These are phyloP conservation scores for Moricandia arvensis DNA, from an alignment of 345 rosid species.

Conservation along the genomic window DNA sequence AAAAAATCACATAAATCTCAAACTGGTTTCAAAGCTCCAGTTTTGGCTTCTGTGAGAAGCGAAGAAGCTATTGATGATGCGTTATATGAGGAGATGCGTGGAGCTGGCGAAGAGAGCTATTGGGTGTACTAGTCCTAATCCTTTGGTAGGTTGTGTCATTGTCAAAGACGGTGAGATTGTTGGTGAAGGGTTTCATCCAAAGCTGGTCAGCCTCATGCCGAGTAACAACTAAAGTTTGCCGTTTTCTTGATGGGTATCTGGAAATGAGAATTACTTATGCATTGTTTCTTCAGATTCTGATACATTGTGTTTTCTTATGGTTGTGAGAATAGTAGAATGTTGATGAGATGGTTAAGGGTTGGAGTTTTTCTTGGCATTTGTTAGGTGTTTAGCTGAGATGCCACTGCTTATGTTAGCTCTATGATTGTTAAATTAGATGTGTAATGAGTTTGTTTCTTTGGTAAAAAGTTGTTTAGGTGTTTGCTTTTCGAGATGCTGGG, in stretches of 20 bases:
- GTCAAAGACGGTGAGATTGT: conserved; percentile 82
- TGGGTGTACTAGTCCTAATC: conserved; percentile 91
- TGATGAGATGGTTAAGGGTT: conserved; percentile 2
- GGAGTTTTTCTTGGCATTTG: not conserved
- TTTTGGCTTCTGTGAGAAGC: conserved; percentile 30
- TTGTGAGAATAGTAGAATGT: not conserved
- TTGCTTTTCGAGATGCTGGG: not conserved
- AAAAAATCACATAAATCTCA: conserved; percentile 29
- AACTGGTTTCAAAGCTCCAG: conserved; percentile 12
- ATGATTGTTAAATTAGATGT: conserved; percentile 63
- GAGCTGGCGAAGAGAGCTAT: conserved; percentile 74
- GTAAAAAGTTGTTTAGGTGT: not conserved
- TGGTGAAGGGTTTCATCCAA: conserved; percentile 93
- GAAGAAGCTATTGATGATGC: conserved; percentile 38
- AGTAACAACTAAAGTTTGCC: conserved; percentile 41
- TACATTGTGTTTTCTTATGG: not conserved
- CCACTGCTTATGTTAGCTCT: conserved; percentile 78
- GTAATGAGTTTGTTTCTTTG: not conserved
- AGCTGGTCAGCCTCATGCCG: conserved; percentile 97
- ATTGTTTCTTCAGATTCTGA: not conserved
- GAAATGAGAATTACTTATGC: conserved; percentile 19
- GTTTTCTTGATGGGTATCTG: conserved; percentile 15
- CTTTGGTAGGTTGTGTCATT: conserved; percentile 93
- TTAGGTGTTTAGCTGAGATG: conserved; percentile 78
- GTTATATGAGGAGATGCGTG: conserved; percentile 72